A percentile compares a stretch with the other conserved stretches of the same genome.
Conservation (phyloP, 2,329 filamentous ascomycete genomes). For the Hypoxylon sp. region DNA sequence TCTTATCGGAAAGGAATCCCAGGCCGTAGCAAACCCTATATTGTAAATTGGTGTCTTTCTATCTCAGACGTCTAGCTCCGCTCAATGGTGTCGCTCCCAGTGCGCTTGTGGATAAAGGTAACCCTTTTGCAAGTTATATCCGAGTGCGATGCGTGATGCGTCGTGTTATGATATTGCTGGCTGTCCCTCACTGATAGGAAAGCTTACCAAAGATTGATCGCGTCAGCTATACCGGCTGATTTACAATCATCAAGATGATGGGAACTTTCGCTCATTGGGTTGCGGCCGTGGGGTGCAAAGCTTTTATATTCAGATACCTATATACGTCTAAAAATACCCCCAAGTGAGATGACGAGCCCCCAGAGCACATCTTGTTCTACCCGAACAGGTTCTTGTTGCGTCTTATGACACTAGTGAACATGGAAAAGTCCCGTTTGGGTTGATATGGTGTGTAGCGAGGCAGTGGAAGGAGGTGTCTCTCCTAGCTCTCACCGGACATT, state of each 20-base stretch:
- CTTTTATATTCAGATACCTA: conserved; percentile 42
- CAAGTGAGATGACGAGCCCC: conserved; percentile 34
- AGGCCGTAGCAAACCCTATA: neutral
- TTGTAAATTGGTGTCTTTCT: conserved; percentile 2
- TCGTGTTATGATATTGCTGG: conserved; percentile 12
- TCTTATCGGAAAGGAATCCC: conserved; percentile 1
- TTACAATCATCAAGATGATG: conserved; percentile 31
- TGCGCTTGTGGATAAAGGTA: conserved; percentile 5
- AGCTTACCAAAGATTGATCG: conserved; percentile 16
- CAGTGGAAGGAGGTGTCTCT: conserved; percentile 41
- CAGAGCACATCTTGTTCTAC: conserved; percentile 37
- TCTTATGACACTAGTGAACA: conserved; percentile 51
- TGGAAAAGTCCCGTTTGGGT: conserved; percentile 39
- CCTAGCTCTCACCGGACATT: conserved; percentile 47
- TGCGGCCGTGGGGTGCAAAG: conserved; percentile 37
- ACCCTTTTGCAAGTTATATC: conserved; percentile 12
- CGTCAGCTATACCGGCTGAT: conserved; percentile 24
- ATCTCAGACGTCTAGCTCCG: neutral
- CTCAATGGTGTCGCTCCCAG: neutral
- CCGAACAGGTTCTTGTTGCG: conserved; percentile 43
- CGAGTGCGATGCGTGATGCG: conserved; percentile 1
- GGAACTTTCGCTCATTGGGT: conserved; percentile 41
- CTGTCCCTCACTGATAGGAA: conserved; percentile 3
- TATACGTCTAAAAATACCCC: conserved; percentile 42
- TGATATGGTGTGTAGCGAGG: conserved; percentile 50